phyloP scores from a whole-genome alignment of 1,139 yeast genomes.

The Candida labiduridarum region DNA sequence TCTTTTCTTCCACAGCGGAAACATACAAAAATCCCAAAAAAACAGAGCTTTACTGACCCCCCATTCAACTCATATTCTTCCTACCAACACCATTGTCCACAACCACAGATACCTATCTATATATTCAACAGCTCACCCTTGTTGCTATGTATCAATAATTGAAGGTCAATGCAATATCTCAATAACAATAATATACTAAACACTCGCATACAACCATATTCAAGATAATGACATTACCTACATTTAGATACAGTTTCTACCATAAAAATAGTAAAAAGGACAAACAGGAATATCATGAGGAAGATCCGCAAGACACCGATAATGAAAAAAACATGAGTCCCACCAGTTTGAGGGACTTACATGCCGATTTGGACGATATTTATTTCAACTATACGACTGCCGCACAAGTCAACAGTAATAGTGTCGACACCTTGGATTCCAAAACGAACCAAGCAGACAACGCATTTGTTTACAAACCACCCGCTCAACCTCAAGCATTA shows the following conservation, averaged over 20 bases:
- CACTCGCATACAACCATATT: neutral
- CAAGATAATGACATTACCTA: conserved; percentile 3
- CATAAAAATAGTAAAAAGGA: conserved; percentile 1
- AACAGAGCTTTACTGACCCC: neutral
- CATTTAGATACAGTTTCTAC: conserved; percentile 3
- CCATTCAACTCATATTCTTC: neutral
- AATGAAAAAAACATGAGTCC: conserved; percentile 3
- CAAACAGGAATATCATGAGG: neutral
- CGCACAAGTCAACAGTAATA: conserved; percentile 18
- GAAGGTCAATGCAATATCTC: neutral
- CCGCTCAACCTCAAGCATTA: conserved; percentile 8
- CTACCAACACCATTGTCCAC: neutral
- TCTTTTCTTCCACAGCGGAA: conserved; percentile 1
- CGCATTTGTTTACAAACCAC: conserved; percentile 11
- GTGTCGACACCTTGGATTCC: conserved; percentile 38
- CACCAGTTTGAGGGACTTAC: conserved; percentile 27
- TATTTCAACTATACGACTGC: conserved; percentile 30
- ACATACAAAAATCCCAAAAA: neutral
- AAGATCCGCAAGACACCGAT: neutral
- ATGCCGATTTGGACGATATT: conserved; percentile 37
- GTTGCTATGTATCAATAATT: conserved; percentile 4
- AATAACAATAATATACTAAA: neutral
- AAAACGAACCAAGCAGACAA: conserved; percentile 13
- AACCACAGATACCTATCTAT: neutral
- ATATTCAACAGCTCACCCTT: neutral